Percentiles rank a stretch among this genome's conserved stretches.
Evolutionary conservation across 257 asterid genomes (phyloP).

Genomic region (Primulina eburnea): DNA sequence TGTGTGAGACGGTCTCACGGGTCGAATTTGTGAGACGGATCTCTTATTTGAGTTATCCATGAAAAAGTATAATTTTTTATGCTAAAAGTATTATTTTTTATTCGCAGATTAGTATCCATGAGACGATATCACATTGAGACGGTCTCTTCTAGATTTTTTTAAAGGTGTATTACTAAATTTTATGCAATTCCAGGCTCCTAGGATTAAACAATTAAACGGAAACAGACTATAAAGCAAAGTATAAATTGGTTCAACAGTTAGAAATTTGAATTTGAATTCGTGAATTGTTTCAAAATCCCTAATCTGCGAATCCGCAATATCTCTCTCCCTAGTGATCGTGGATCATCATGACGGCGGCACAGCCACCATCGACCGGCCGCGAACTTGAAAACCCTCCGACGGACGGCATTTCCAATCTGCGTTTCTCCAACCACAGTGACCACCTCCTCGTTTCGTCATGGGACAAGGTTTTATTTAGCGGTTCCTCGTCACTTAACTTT

Average conservation of each 20-base stretch:
- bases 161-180: too few species aligned
- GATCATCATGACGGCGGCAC: conserved; percentile 56
- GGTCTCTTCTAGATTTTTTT: too few species aligned
- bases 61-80: too few species aligned
- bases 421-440: conserved; percentile 83
- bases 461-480: conserved; percentile 56
- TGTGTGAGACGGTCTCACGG: too few species aligned
- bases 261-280: background rate
- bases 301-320: conserved; percentile 8
- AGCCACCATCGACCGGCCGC: conserved; percentile 46
- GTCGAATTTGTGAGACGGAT: too few species aligned
- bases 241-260: background rate
- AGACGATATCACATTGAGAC: too few species aligned
- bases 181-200: too few species aligned
- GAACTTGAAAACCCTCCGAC: conserved; percentile 63
- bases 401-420: conserved; percentile 78
- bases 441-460: conserved; percentile 83
- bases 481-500: background rate
- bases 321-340: conserved; percentile 2
- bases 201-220: too few species aligned
- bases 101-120: too few species aligned
- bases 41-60: too few species aligned
- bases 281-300: background rate
- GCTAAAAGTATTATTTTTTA: too few species aligned
- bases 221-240: too few species aligned